Conservation (phyloP, 352 stramenopile genomes). For the Phytopythium chamaehyphon region DNA sequence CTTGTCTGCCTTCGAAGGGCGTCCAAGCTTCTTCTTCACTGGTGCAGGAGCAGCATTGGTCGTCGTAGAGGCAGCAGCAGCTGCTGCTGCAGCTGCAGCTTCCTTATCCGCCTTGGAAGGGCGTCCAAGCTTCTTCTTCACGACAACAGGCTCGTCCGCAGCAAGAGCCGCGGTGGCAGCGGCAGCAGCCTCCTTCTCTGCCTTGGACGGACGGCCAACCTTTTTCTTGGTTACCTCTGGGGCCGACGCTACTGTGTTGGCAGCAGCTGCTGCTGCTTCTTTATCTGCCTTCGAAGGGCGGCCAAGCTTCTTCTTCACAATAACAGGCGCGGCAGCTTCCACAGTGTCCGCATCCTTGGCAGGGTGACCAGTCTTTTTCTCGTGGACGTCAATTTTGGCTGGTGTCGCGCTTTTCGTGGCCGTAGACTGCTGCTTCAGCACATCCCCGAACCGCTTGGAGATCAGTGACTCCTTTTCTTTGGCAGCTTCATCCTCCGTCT, state of each 20-base stretch:
- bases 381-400: neutral
- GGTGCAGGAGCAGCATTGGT: neutral
- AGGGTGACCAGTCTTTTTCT: slow-evolving; percentile 15
- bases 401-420: slow-evolving; percentile 8
- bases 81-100: slow-evolving; percentile 1
- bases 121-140: slow-evolving; percentile 1
- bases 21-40: slow-evolving; percentile 13
- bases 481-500: slow-evolving; percentile 14
- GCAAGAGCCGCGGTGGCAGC: neutral
- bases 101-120: neutral
- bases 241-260: slow-evolving; percentile 10
- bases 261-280: slow-evolving; percentile 1
- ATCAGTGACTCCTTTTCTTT: neutral
- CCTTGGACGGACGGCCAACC: slow-evolving; percentile 2
- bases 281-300: neutral
- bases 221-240: neutral
- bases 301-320: neutral
- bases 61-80: neutral
- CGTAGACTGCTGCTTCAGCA: slow-evolving; percentile 16
- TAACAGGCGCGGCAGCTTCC: neutral
- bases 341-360: slow-evolving; percentile 13
- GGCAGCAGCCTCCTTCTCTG: neutral
- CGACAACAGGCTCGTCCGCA: neutral
- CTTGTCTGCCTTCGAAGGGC: slow-evolving; percentile 14
- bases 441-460: slow-evolving; percentile 13